A percentile compares a stretch with the other conserved stretches of the same genome.
phyloP scores from a whole-genome alignment of 371 early-diverging fungal genomes.

The Lichtheimia corymbifera region DNA sequence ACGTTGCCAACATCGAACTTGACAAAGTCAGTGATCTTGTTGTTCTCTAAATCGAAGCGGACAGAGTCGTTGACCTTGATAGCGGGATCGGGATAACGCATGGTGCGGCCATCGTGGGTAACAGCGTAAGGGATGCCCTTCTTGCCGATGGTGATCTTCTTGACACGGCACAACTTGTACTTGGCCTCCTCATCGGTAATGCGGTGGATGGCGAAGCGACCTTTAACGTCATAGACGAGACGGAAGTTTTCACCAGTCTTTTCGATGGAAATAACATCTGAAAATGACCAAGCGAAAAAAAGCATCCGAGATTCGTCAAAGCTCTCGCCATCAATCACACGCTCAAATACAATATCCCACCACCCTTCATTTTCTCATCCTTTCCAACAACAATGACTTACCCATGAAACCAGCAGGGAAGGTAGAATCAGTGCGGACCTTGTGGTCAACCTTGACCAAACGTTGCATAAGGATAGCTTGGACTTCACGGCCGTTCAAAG shows the following conservation, averaged over 20 bases:
- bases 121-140: constrained; percentile 96
- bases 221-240: constrained; percentile 98
- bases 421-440: constrained; percentile 98
- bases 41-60: constrained; percentile 93
- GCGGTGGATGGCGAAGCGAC: constrained; percentile 99
- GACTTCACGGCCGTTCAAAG: constrained; percentile 97
- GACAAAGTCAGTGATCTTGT: constrained; percentile 93
- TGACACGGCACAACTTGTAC: constrained; percentile 99
- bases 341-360: background rate
- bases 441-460: constrained; percentile 98
- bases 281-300: constrained; percentile 27
- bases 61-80: constrained; percentile 99
- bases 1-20: constrained; percentile 97
- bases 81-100: constrained; percentile 99
- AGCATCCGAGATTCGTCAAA: constrained; percentile 55
- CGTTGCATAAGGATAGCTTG: constrained; percentile 97
- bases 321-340: constrained; percentile 42
- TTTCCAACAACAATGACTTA: constrained; percentile 27
- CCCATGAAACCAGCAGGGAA: constrained; percentile 99
- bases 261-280: constrained; percentile 98
- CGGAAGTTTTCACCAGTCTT: constrained; percentile 99
- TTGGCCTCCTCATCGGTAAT: constrained; percentile 98
- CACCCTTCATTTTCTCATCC: background rate
- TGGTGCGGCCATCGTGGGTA: constrained; percentile 99
- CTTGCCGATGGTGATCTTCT: constrained; percentile 90